phyloP scores from a whole-genome alignment of 192 early-diverging fungal genomes.

The Podila horticola region DNA sequence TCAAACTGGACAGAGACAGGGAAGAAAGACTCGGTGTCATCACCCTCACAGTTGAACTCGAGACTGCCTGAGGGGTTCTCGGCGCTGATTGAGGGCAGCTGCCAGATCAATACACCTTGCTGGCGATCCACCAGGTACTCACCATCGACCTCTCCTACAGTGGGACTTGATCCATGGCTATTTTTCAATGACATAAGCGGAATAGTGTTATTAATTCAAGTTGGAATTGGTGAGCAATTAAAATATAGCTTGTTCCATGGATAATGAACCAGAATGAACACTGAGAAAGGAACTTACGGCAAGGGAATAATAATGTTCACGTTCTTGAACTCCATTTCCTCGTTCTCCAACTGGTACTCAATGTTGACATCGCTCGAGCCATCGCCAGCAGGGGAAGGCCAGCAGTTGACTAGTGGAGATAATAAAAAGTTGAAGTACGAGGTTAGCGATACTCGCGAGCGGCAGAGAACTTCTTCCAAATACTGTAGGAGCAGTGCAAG shows the following conservation, averaged over 20 bases:
- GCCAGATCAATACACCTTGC: constrained; percentile 84
- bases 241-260: too few species aligned
- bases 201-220: background rate
- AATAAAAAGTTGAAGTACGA: background rate
- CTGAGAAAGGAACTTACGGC: constrained; percentile 65
- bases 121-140: constrained; percentile 80
- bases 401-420: constrained; percentile 85
- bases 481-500: too few species aligned
- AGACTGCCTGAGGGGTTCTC: constrained; percentile 82
- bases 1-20: constrained; percentile 86
- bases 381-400: constrained; percentile 91
- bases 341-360: constrained; percentile 91
- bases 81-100: constrained; percentile 80
- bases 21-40: constrained; percentile 86
- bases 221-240: background rate
- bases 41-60: constrained; percentile 84
- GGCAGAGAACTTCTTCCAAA: background rate
- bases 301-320: constrained; percentile 92
- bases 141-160: constrained; percentile 85
- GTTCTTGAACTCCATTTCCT: constrained; percentile 82
- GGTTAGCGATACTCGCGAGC: background rate
- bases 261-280: background rate
- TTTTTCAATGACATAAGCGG: background rate
- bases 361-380: constrained; percentile 95
- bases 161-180: constrained; percentile 75